Percentiles rank a stretch among this genome's conserved stretches.
Evolutionary conservation across 164 flowering plant genomes (phyloP).

Genomic region (Kalanchoe fedtschenkoi): DNA sequence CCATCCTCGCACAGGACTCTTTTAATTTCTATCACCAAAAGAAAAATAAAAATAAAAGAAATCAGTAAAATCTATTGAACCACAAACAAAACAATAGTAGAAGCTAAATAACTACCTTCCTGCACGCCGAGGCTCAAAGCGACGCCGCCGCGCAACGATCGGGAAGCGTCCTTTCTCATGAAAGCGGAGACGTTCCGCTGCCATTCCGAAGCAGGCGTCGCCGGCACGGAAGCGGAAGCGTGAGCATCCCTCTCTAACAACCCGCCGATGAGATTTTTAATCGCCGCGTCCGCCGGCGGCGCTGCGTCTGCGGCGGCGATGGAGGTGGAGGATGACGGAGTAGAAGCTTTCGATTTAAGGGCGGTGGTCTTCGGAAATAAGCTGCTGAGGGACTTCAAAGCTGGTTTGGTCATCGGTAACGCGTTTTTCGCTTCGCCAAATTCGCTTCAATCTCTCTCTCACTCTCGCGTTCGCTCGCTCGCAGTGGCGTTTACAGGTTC

Average conservation of each 20-base stretch:
- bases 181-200: neutral
- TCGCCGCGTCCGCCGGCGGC: neutral
- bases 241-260: neutral
- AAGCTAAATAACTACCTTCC: neutral
- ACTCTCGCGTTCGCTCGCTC: too few species aligned
- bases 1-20: neutral
- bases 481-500: neutral
- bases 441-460: neutral
- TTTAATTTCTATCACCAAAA: neutral
- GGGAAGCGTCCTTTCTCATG: neutral
- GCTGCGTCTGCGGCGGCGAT: neutral
- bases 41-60: neutral
- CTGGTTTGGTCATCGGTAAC: neutral
- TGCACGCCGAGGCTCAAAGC: neutral
- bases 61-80: neutral
- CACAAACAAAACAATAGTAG: neutral
- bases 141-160: neutral
- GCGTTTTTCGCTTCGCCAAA: neutral
- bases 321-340: neutral
- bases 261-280: neutral
- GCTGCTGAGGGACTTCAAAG: neutral
- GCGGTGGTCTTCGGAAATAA: neutral
- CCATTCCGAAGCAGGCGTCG: neutral
- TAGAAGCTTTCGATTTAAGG: neutral
- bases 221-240: neutral